Evolutionary conservation across 2,329 filamentous ascomycete genomes (phyloP), one percentile per base, ranked within the genome.

Genomic region (Blastomyces parvus): DNA sequence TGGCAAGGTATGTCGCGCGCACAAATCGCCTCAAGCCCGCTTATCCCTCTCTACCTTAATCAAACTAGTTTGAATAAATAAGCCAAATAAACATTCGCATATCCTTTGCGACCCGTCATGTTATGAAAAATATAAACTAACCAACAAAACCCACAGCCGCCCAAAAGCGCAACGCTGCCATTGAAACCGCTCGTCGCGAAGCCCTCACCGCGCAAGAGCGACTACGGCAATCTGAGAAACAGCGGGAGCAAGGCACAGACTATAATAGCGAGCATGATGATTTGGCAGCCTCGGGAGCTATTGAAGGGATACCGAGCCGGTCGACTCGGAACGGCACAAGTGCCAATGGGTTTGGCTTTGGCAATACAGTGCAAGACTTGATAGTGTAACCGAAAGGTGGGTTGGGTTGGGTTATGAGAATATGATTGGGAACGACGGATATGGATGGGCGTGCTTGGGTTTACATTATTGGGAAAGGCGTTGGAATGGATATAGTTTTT

Each of bases 171-270:
- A 66, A 69, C 55, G 65, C 64, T 62, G 69, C 66, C 5, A 69
- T 73, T 68, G 72, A 75, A 62, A 65, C 69, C 63, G 71, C 70
- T 60, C 71, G 70, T 30, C 74, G 71, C 62, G 74, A 73, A 61
- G 70, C 69, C 25, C 67, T 74, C 13, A 65, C 58, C 36, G 64
- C 60, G 22, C 60, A 61, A 55, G 59, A 46, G n/a, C 62, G 59
- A 13, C 27, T 57, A 8, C 19, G 60, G 22, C 60, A 56, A 38
- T n/a, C n/a, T 11, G 64, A 67, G 40, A 66, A 61, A 46, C 52
- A 61, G 19, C 33, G 62, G 38, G 48, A 48, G 3, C 57, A 61
- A 22, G 30, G 56, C 4, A 5, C 22, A 11, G 50, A 59, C 17
- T 40, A 33, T 27, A 33, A 33, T 46, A 56, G 46, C 2, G 63